phyloP scores from a whole-genome alignment of 2,329 filamentous ascomycete species.

The Ophidiomyces ophidiicola region DNA sequence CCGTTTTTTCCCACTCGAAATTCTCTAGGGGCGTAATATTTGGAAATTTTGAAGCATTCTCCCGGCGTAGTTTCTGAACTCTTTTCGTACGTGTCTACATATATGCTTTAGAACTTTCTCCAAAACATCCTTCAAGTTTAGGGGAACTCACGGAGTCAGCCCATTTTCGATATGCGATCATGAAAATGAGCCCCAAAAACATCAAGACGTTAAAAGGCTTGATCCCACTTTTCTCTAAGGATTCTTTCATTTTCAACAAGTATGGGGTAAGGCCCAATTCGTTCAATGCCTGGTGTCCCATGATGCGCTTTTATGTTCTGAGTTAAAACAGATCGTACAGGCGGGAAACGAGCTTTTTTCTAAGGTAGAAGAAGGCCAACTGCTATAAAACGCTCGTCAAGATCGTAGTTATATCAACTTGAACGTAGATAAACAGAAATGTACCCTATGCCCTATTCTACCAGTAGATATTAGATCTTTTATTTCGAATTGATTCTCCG shows the following conservation, averaged over 20 bases:
- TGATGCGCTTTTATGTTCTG: neutral
- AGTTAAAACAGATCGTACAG: too few relatives aligned
- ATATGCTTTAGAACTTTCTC: neutral
- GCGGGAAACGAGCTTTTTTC: too few relatives aligned
- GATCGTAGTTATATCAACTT: too few relatives aligned
- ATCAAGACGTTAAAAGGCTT: constrained; percentile 12
- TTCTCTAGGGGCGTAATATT: constrained; percentile 30
- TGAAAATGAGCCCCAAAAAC: constrained; percentile 8
- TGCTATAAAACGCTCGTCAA: too few relatives aligned
- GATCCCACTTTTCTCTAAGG: neutral
- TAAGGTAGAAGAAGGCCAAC: too few relatives aligned
- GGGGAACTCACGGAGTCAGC: neutral
- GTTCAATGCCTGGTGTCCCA: neutral
- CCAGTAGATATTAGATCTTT: too few relatives aligned
- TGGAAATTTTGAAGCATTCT: constrained; percentile 11
- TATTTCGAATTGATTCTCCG: too few relatives aligned
- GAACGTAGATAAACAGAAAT: too few relatives aligned
- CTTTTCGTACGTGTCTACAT: constrained; percentile 6
- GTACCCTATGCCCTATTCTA: too few relatives aligned
- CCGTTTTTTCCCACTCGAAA: constrained; percentile 41
- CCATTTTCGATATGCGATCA: constrained; percentile 8
- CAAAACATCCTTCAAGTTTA: neutral
- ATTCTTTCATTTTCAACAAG: constrained; percentile 7
- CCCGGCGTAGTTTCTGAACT: constrained; percentile 1
- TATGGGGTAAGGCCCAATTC: constrained; percentile 5